Conservation (phyloP, 2,329 filamentous ascomycete genomes). For the Chaetomium olivaceum region DNA sequence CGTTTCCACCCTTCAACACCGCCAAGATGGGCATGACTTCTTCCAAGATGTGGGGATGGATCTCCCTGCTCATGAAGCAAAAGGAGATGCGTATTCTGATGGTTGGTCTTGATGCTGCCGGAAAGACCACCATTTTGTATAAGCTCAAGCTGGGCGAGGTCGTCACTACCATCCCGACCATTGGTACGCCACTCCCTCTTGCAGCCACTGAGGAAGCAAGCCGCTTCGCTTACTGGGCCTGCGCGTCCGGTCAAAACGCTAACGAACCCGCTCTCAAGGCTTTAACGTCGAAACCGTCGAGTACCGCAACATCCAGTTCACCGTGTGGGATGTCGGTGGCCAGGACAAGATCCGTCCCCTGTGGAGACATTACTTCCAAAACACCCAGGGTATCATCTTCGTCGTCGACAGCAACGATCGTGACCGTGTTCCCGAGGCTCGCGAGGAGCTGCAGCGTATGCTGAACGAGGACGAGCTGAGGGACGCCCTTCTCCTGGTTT, state of each 20-base stretch:
- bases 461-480: slow-evolving; percentile 98
- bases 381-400: slow-evolving; percentile 99
- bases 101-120: slow-evolving; percentile 98
- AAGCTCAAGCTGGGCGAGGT: slow-evolving; percentile 99
- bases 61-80: slow-evolving; percentile 53
- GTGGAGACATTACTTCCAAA: slow-evolving; percentile 99
- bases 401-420: slow-evolving; percentile 99
- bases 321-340: slow-evolving; percentile 99
- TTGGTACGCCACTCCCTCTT: slow-evolving; percentile 62
- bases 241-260: slow-evolving; percentile 25
- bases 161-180: slow-evolving; percentile 98
- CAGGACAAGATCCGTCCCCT: slow-evolving; percentile 99
- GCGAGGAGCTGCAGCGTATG: slow-evolving; percentile 96
- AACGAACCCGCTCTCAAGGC: slow-evolving; percentile 52
- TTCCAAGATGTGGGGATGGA: slow-evolving; percentile 60
- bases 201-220: not conserved
- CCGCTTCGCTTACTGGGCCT: not conserved
- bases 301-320: slow-evolving; percentile 99
- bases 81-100: slow-evolving; percentile 99
- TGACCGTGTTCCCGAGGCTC: slow-evolving; percentile 94
- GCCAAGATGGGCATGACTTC: slow-evolving; percentile 96
- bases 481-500: slow-evolving; percentile 93
- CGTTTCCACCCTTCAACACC: slow-evolving; percentile 35
- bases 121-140: slow-evolving; percentile 99
- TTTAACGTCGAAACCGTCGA: slow-evolving; percentile 99